Evolutionary conservation across 495 filamentous ascomycete species (phyloP), one percentile per base, ranked within the genome.

Genomic region (Talaromyces nanjingensis): DNA sequence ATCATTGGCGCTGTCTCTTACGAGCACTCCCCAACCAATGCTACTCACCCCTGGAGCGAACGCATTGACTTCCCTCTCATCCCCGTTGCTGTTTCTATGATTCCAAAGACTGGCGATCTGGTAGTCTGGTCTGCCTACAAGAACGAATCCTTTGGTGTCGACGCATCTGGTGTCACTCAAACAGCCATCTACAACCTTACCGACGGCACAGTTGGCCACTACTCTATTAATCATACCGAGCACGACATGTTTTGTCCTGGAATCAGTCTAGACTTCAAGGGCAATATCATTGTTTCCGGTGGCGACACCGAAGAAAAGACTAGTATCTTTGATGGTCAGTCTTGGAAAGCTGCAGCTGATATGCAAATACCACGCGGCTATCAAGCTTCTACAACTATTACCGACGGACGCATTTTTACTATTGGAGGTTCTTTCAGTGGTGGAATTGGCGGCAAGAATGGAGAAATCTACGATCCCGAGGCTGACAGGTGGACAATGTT

Each of bases 201-300:
- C 6, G 73, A 64, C 3, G 67, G 69, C 6, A 68, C 63, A 0
- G 69, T 81, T 0, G 73, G 75, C n/a, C 71, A 77, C 45, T 67
- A 71, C 22, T 72, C 67, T 14, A 66, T 84, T 45, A 65, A 66
- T 22, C 72, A 86, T 59, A 86, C 79, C 12, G 63, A 76, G 6
- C 82, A 85, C 55, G 81, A 85, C 65, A 87, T 88, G 83, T 88
- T 87, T 66, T 87, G 86, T 68, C 84, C 85, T 5, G 84, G 85
- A 1, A 82, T 83, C 29, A 81, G 80, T 3, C 65, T 81, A 9
- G 79, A 83, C 64, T 67, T 72, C 24, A 72, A 77, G 20, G 86
- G 86, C 16, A 73, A 70, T n/a, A 72, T 84, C 20, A 64, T 85
- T 24, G 79, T 87, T 22, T 81, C 78, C 4, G 85, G 86, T 2